Evolutionary conservation across 2,329 filamentous ascomycete genomes (phyloP).

Genomic region (Epichloe coenophiala): DNA sequence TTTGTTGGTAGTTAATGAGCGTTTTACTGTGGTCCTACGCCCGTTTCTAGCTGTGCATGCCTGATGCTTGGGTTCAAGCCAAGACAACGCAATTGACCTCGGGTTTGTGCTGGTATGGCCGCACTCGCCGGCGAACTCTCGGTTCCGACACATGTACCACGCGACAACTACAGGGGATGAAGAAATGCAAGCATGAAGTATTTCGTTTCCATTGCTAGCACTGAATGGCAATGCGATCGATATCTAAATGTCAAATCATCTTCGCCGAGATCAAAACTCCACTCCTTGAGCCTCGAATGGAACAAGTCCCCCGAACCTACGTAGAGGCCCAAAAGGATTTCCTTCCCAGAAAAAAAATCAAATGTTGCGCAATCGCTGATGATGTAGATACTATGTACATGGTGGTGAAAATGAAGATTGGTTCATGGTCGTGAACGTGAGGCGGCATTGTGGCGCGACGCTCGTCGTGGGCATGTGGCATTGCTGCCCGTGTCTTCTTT

Average conservation of each 20-base stretch:
- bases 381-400: conserved; percentile 1
- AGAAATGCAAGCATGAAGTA: background rate
- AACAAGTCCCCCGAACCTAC: background rate
- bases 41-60: background rate
- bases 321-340: background rate
- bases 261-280: background rate
- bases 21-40: background rate
- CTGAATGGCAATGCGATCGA: background rate
- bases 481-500: conserved; percentile 1
- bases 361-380: conserved; percentile 4
- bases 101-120: too few relatives aligned
- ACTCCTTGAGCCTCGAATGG: background rate
- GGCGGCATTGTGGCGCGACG: background rate
- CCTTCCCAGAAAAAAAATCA: background rate
- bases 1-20: background rate
- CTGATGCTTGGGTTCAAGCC: background rate
- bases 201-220: background rate
- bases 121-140: too few relatives aligned
- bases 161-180: background rate
- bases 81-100: too few relatives aligned
- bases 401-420: background rate
- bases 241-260: background rate
- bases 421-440: background rate
- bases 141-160: background rate
- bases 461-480: background rate